Base-by-base conservation (phyloP, 169 alveolate genomes). In the Cryptosporidium ryanae region DNA sequence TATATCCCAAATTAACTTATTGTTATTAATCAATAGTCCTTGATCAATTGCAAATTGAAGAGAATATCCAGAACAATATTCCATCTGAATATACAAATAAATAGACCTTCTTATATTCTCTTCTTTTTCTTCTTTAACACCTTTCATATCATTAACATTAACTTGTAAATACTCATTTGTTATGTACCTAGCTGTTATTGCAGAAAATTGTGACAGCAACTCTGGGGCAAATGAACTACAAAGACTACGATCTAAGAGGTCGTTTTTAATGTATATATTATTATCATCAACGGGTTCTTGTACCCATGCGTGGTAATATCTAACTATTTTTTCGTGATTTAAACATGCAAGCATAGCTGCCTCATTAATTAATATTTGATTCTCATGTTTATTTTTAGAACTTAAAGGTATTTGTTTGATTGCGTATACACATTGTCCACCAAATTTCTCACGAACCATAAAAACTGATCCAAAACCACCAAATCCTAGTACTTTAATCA, bases 281-380 rank as follows among this genome's bases (percentile, higher is more conserved):
- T 29, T 29, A 3, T 65, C 83, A 1, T 92, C 95, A 21, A 82
- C 82, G 17, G 94, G 89, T 31, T 91, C 92, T 81, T 93, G 95
- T 31, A 91, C 89, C 96, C 96, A 93, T 44, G 96, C 96, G 81
- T 93, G 96, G 65, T 93, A 93, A 70, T 93, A 93, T 38, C 95
- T 90, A 32, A 93, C 96, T 34, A 93, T 93, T 64, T 93, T 92
- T 70, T 91, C 92, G 71, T 93, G 95, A 55, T 93, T 94, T 46
- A 93, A 67, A 50, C 95, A 92, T 7, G 96, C 96, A 63, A 93
- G 90, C 90, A 93, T 92, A 17, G 94, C 94, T 10, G 96, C 96
- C 50, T 93, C 96, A 63, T 92, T 93, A 70, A 91, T 84, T 81
- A 91, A 76, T 50, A 82, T 57, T 27, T 90, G 84, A 52, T 91